Percentiles rank a stretch among this genome's conserved stretches.
Conservation (phyloP, 139 green algal species). For the Edaphochlamys debaryana region DNA sequence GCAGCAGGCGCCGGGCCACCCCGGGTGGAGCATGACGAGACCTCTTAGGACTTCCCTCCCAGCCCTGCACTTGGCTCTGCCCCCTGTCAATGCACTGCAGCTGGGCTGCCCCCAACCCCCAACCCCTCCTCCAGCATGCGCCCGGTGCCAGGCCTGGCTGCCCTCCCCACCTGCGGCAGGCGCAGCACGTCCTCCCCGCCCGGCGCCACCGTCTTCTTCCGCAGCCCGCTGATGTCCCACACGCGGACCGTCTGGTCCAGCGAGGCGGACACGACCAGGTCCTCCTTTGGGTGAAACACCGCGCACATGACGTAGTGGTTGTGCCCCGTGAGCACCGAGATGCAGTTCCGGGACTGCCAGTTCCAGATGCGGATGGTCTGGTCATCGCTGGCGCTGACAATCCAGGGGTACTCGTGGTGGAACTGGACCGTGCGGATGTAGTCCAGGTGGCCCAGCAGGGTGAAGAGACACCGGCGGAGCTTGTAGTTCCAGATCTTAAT, state of each 20-base stretch:
- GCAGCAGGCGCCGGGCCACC: no score
- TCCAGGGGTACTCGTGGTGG: constrained; percentile 97
- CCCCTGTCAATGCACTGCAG: no score
- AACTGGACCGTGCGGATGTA: constrained; percentile 99
- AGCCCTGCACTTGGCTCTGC: no score
- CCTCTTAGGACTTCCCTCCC: no score
- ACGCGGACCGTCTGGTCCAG: constrained; percentile 98
- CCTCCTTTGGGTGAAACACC: constrained; percentile 97
- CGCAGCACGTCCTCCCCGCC: constrained; percentile 87
- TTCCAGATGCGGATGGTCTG: constrained; percentile 99
- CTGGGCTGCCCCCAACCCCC: no score
- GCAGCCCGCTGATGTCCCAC: constrained; percentile 97
- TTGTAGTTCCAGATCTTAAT: constrained; percentile 99
- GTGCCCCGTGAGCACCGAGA: constrained; percentile 98
- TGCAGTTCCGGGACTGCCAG: constrained; percentile 96
- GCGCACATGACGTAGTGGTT: constrained; percentile 99
- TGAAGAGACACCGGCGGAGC: constrained; percentile 97
- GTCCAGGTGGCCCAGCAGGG: constrained; percentile 98
- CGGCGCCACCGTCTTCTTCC: constrained; percentile 94
- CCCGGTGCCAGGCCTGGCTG: no score
- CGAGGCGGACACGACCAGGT: constrained; percentile 92
- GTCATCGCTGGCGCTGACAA: constrained; percentile 96
- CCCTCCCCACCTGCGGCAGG: constrained; percentile 78
- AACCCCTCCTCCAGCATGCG: no score
- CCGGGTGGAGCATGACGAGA: no score